A percentile compares a stretch with the other conserved stretches of the same genome.
Evolutionary conservation across 2,329 filamentous ascomycete species (phyloP).

Genomic region (Colletotrichum zoysiae): DNA sequence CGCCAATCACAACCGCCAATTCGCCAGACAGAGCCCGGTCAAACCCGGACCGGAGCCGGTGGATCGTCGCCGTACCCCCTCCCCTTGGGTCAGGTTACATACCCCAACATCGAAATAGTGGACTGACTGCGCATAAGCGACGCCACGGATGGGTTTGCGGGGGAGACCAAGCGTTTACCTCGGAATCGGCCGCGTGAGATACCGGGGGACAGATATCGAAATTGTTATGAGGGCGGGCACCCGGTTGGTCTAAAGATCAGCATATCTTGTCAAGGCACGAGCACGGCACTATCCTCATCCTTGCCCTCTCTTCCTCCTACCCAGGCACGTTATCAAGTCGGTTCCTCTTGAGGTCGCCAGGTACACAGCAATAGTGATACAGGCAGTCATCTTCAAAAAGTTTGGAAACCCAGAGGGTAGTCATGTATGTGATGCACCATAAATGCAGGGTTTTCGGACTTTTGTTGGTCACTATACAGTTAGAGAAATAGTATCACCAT

Average conservation of each 20-base stretch:
- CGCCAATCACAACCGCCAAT: conserved; percentile 30
- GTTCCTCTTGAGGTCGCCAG: too few relatives aligned
- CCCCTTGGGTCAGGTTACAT: conserved; percentile 28
- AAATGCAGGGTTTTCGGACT: too few relatives aligned
- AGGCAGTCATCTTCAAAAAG: too few relatives aligned
- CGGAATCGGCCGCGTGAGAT: background rate
- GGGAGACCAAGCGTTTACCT: conserved; percentile 10
- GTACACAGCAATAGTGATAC: too few relatives aligned
- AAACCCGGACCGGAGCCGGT: conserved; percentile 35
- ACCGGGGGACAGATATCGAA: background rate
- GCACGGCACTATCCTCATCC: background rate
- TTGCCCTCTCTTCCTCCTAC: background rate
- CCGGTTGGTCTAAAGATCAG: too few relatives aligned
- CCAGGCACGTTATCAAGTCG: too few relatives aligned
- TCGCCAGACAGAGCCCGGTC: conserved; percentile 10
- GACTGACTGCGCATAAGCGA: conserved; percentile 13
- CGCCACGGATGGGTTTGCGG: conserved; percentile 26
- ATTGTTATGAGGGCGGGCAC: background rate
- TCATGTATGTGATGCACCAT: too few relatives aligned
- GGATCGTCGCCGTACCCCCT: conserved; percentile 14
- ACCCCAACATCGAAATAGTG: conserved; percentile 31
- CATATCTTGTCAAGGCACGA: background rate
- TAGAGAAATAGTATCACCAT: too few relatives aligned
- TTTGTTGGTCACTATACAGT: too few relatives aligned
- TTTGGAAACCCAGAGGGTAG: too few relatives aligned